Evolutionary conservation across 1,139 yeast species (phyloP), one percentile per base, ranked within the genome.

Genomic region (Hyphopichia buzzinii): DNA sequence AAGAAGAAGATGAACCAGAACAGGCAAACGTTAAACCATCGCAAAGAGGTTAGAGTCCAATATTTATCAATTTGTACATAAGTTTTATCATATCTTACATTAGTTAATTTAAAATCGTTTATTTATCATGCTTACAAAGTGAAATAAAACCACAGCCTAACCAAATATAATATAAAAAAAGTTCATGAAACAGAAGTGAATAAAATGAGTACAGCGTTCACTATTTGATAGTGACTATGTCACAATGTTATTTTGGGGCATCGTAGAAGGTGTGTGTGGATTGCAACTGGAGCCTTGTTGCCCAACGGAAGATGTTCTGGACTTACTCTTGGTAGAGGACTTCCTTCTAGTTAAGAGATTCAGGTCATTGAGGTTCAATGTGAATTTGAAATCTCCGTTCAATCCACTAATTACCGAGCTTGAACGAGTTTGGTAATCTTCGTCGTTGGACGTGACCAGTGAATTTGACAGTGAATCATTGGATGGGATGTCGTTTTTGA

Each of bases 1-100:
- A 81, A 54, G 87, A 81, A 54, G 90, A 82, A 41, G 77, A 67
- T 25, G 58, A 49, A 26, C 54, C 55, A 16, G 53, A 54, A 37
- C 39, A 55, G 23, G 64, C 69, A 22, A 58, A 67, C 36, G 49
- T 72, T 37, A 67, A 67, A 49, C 77, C 77, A 19, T 57, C 57
- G 30, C 54, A 57, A 32, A 63, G 75, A 38, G 8, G 23, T 11
- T 29, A 17, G 14, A n/a, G n/a, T n/a, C n/a, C n/a, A n/a, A n/a
- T n/a, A n/a, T n/a, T n/a, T n/a, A n/a, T n/a, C n/a, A n/a, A n/a
- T n/a, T n/a, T n/a, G n/a, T n/a, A n/a, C n/a, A n/a, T n/a, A n/a
- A n/a, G n/a, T n/a, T n/a, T n/a, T n/a, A n/a, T n/a, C n/a, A n/a
- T n/a, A n/a, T n/a, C n/a, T n/a, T n/a, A n/a, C n/a, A n/a, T n/a